Base-by-base conservation (phyloP, 2,329 filamentous ascomycete genomes). In the Fusarium incarnatum region DNA sequence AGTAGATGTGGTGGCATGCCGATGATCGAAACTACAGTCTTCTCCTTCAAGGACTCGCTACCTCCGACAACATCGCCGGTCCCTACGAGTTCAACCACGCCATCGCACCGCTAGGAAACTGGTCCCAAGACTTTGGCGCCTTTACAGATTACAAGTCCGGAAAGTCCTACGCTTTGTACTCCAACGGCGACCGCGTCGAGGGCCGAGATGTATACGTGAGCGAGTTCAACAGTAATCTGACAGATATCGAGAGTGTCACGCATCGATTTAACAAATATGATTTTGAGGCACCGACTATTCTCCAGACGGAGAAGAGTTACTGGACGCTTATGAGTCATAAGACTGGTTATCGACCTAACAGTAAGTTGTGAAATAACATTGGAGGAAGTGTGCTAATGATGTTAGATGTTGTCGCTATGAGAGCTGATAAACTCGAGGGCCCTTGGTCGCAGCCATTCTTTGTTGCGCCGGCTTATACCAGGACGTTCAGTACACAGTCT, bases 291-390 rank as follows among this genome's bases (percentile, higher is more conserved):
- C 87, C 87, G 0, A 87, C 85, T 0, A 89, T 89, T 54, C 80
- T 89, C 8, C 87, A 89, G 73, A 89, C 87, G 0, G 86, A 89
- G 34, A 81, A 82, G 62, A 87, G 85, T 68, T 89, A 89, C 70
- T 89, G 85, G 70, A 85, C 86, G 0, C 72, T 89, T 37, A 89
- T 89, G 87, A 88, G 85, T 68, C 87, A 89, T 67, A 89, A 89
- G 79, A 89, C 87, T 0, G 87, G 87, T 1, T 89, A 89, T 57
- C 80, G 87, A n/a, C 87, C 87, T 1, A 89, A 89, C 54, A 89
- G 76, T 77, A 42, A 47, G n/a, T n/a, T n/a, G n/a, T n/a, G n/a
- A n/a, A n/a, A n/a, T n/a, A n/a, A n/a, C n/a, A n/a, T n/a, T n/a
- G n/a, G n/a, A n/a, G n/a, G n/a, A n/a, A n/a, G n/a, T n/a, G n/a